Evolutionary conservation across 371 early-diverging fungal species (phyloP), one percentile per base, ranked within the genome.

Genomic region (Encephalitozoon cuniculi): DNA sequence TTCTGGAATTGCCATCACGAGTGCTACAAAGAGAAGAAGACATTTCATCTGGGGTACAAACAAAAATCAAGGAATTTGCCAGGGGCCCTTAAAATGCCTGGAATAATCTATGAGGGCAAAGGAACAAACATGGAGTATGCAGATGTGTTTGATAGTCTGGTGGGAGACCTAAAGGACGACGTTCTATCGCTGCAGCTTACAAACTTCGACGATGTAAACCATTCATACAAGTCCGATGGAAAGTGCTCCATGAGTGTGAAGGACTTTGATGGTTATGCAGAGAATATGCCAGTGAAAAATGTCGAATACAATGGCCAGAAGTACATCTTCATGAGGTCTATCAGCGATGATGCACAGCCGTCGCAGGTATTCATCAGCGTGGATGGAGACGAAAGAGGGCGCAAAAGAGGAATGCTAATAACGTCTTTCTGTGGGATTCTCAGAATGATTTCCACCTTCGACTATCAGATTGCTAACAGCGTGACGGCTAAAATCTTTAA

Each of bases 371-470:
- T 41, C 30, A 59, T 71, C 39, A 46, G 49, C 40, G 44, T 44
- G 18, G 71, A 71, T 41, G 34, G 30, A 15, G 71, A 71, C 21
- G 26, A 54, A 11, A 54, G 26, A 43, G 53, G 53, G 8, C 54
- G 44, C 4, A 71, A 71, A 63, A 71, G 71, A 71, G 71, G 71
- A 21, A 55, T 71, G 71, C 44, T 71, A n/a, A 32, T 71, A 18
- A 71, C 71, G 18, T 40, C 37, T 4, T 59, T 71, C 32, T 69
- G 37, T 69, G 40, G 5, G 1, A 59, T 59, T n/a, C 59, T 41
- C n/a, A 40, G 41, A 32, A 1, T 71, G 25, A 63, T 71, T 2
- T 15, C 30, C 40, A 71, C 71, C 3, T 71, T 71, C 44, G 71
- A 71, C 15, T 41, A 41, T 41, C 54, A 59, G 55, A 46, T 39